phyloP scores from a whole-genome alignment of 2,329 filamentous ascomycete species.

The Colletotrichum higginsianum region DNA sequence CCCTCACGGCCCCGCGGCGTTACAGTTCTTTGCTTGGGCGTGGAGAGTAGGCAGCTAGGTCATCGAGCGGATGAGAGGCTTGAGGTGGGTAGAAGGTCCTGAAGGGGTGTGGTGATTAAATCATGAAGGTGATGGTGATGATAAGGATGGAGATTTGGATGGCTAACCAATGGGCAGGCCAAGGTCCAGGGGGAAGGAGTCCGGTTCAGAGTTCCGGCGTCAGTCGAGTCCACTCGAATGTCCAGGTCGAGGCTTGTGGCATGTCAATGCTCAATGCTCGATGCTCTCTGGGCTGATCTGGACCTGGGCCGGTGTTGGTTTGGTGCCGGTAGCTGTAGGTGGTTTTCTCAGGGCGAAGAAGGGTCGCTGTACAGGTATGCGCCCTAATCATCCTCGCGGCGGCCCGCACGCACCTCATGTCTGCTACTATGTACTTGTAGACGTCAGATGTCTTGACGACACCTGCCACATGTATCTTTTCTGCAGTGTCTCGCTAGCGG shows the following conservation, averaged over 20 bases:
- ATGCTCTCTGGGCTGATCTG: neutral
- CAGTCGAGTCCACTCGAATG: neutral
- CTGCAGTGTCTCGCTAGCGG: conserved; percentile 36
- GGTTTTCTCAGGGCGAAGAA: neutral
- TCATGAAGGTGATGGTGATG: conserved; percentile 26
- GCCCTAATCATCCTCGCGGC: conserved; percentile 13
- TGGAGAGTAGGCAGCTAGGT: conserved; percentile 6
- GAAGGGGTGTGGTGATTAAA: conserved; percentile 2
- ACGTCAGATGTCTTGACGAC: conserved; percentile 42
- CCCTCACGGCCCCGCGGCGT: conserved; percentile 21
- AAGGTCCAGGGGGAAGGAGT: conserved; percentile 31
- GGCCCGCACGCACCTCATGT: conserved; percentile 29
- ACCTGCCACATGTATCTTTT: conserved; percentile 42
- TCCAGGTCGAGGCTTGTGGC: conserved; percentile 22
- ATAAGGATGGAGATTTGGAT: neutral
- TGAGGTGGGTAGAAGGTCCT: neutral
- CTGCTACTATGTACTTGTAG: conserved; percentile 7
- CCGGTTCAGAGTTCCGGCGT: conserved; percentile 9
- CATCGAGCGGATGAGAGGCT: neutral
- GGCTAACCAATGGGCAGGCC: neutral
- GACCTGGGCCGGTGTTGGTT: neutral
- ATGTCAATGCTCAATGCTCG: conserved; percentile 36
- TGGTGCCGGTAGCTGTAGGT: neutral
- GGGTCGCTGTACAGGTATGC: neutral
- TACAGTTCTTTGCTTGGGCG: conserved; percentile 22